Percentiles rank a stretch among this genome's conserved stretches.
phyloP scores from a whole-genome alignment of 371 early-diverging fungal species.

The Mortierella sp. region DNA sequence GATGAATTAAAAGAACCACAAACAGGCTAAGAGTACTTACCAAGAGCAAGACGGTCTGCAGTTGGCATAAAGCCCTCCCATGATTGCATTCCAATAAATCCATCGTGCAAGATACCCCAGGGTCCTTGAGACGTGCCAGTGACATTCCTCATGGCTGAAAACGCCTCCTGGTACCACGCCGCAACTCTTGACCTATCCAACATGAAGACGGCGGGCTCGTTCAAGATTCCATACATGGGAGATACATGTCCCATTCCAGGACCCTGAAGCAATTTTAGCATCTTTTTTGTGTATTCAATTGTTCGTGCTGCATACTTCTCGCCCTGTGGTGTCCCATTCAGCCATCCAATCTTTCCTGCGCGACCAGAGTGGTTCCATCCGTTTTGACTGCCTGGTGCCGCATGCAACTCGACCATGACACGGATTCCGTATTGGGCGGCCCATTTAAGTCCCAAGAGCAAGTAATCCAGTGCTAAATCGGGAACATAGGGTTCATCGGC shows the following conservation, averaged over 20 bases:
- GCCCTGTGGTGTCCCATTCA: constrained; percentile 58
- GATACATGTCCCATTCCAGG: constrained; percentile 67
- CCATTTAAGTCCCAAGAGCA: constrained; percentile 73
- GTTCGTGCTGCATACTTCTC: constrained; percentile 48
- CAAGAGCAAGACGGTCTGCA: constrained; percentile 47
- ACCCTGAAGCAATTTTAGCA: constrained; percentile 58
- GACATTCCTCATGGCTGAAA: constrained; percentile 35
- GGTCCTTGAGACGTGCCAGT: constrained; percentile 36
- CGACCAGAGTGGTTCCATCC: constrained; percentile 82
- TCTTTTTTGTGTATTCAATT: constrained; percentile 56
- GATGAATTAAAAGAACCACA: neutral
- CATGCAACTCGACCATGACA: constrained; percentile 82
- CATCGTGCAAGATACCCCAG: constrained; percentile 53
- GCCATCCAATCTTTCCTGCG: constrained; percentile 58
- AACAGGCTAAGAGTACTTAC: constrained; percentile 20
- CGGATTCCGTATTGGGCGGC: constrained; percentile 76
- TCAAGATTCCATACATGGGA: constrained; percentile 67
- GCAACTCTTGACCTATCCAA: constrained; percentile 28
- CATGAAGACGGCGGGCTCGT: constrained; percentile 58
- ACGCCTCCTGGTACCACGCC: constrained; percentile 50
- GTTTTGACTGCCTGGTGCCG: constrained; percentile 84
- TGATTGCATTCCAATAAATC: constrained; percentile 51
- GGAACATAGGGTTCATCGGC: constrained; percentile 73
- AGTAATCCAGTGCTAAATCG: constrained; percentile 64
- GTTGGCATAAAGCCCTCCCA: constrained; percentile 57